Evolutionary conservation across 192 early-diverging fungal genomes (phyloP).

Genomic region (Thoreauomyces humboldtii): DNA sequence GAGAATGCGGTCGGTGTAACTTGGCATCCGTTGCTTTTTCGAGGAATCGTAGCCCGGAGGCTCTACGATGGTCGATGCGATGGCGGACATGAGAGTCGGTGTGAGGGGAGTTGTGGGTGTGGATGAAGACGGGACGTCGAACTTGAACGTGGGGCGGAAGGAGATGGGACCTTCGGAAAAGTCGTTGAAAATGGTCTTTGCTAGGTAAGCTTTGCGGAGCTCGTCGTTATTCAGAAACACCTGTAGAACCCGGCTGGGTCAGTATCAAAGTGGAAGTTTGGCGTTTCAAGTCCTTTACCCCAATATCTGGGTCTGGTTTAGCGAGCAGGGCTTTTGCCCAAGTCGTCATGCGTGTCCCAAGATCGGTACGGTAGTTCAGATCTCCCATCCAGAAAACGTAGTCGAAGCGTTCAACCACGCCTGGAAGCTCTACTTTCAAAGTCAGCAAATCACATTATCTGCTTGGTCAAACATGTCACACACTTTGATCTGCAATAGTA

Average conservation of each 20-base stretch:
- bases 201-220: slow-evolving; percentile 5
- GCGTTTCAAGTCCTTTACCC: no score
- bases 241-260: slow-evolving; percentile 74
- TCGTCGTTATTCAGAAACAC: slow-evolving; percentile 7
- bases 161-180: slow-evolving; percentile 75
- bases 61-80: no score
- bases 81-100: slow-evolving; percentile 38
- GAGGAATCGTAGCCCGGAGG: slow-evolving; percentile 44
- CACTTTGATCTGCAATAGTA: background rate
- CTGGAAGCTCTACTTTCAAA: no score
- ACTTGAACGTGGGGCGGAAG: slow-evolving; percentile 94
- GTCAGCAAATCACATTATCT: no score
- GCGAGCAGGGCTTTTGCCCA: slow-evolving; percentile 48
- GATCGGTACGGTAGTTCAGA: slow-evolving; percentile 85
- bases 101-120: background rate
- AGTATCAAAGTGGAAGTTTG: no score
- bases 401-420: slow-evolving; percentile 18
- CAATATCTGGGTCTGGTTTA: slow-evolving; percentile 9
- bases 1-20: slow-evolving; percentile 92
- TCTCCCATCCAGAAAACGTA: slow-evolving; percentile 92
- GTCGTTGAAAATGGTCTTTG: slow-evolving; percentile 67
- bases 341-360: slow-evolving; percentile 52
- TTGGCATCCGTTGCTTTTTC: slow-evolving; percentile 74
- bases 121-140: slow-evolving; percentile 46
- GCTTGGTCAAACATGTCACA: no score